Base-by-base conservation (phyloP, 495 filamentous ascomycete genomes). In the Emericellopsis terricola region DNA sequence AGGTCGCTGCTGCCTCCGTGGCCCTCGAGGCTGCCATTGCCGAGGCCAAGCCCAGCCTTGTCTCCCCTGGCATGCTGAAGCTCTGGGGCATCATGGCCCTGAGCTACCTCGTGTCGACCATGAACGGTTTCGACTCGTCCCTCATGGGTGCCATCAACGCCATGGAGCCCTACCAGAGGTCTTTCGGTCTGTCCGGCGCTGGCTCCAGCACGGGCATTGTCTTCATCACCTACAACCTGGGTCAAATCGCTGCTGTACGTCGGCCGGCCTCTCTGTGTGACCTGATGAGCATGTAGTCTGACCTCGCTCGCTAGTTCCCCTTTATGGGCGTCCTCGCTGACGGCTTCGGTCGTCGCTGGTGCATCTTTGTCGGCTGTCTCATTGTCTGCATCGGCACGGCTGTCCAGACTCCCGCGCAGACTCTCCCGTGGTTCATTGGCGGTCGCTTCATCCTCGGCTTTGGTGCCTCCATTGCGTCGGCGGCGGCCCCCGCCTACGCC, bases 311-410 rank as follows among this genome's bases (percentile, higher is more conserved):
- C n/a, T n/a, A n/a, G n/a, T 26, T 26, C 23, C 23, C 23, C 11
- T 57, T 52, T 37, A 52, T 49, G 19, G 57, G 55, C 27, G 13
- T 46, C 7, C 18, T 46, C 28, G 38, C 42, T 8, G 45, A 53
- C 52, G 29, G 55, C 40, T 42, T 52, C 47, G 68, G 51, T 19
- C 57, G 70, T 17, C 53, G 55, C 38, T 50, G 55, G 28, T 66
- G 69, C 18, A 73, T 76, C 41, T 59, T 63, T 33, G 52, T 68
- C 31, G 69, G 70, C 16, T 55, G 55, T 26, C 32, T 54, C 14
- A 54, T 69, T 35, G 62, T 72, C 37, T 46, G 71, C 29, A 36
- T 71, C 28, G 71, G 71, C 17, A 64, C 68, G 8, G 43, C 46
- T 35, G 40, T 71, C 11, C 61, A 68, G 41, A 61, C 56, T 1